Evolutionary conservation across 331 rosid species (phyloP), one percentile per base, ranked within the genome.

Genomic region (Prunus yedoensis): DNA sequence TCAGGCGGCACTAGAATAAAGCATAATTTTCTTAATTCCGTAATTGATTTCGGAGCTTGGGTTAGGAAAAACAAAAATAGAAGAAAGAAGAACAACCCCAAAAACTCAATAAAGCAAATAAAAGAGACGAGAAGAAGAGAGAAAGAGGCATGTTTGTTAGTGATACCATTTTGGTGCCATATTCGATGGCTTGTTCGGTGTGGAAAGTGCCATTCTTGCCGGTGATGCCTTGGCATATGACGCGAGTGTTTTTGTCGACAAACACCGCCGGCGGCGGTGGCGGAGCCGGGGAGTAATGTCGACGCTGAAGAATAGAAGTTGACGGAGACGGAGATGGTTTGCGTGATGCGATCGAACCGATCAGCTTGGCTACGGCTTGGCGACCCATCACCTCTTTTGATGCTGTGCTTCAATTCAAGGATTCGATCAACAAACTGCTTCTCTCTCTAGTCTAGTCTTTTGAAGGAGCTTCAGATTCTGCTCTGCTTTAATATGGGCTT

Each of bases 191-290:
- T 69, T 95, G 99, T 76, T 95, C 97, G 1, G 97, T 92, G 85
- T 95, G 99, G 76, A 95, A 95, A 50, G 98, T 90, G 57, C 99
- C 99, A 58, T 88, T 95, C 60, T 92, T 95, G 3, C 99, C 99
- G 2, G 99, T 95, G 74, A 95, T 95, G n/a, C 99, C 99, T 68
- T 95, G 99, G 78, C 99, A 95, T 53, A 95, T 90, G 83, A 95
- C 97, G 83, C 99, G 99, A 1, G 99, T 95, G 86, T 91, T 89
- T 77, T 95, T 92, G 86, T 95, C 99, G 1, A 91, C 99, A 77
- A 95, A 95, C 18, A 95, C 99, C 10, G 99, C 96, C 14, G 97
- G 92, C 7, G 94, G 83, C 17, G 91, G 84, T 0, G 86, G 80
- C 4, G 93, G 70, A 23, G 92, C 80, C 45, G 99, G 79, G 16